phyloP scores from a whole-genome alignment of 1,284 basidiomycete genomes.

The Pseudomicrostroma phylloplanum region DNA sequence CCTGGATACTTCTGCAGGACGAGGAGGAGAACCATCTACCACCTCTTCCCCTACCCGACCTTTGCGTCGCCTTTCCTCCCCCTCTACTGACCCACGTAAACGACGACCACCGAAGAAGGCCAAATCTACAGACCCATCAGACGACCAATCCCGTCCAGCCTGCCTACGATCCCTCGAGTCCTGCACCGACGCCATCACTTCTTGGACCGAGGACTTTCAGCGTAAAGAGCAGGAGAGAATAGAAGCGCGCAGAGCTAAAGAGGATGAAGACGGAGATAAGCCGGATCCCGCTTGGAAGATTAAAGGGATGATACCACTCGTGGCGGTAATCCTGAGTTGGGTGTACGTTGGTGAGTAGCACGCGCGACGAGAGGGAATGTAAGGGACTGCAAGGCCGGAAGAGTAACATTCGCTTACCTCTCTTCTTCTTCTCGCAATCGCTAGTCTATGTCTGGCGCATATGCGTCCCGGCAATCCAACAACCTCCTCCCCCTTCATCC shows the following conservation, averaged over 20 bases:
- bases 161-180: not conserved
- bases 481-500: constrained; percentile 14
- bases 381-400: not conserved
- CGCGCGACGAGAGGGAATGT: not conserved
- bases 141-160: not conserved
- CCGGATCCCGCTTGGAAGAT: constrained; percentile 23
- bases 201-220: not conserved
- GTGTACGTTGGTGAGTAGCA: constrained; percentile 24
- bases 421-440: not conserved
- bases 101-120: too few species aligned
- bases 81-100: too few species aligned
- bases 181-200: not conserved
- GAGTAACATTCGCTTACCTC: not conserved
- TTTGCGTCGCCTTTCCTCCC: too few species aligned
- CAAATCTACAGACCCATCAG: too few species aligned
- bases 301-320: constrained; percentile 32
- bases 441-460: constrained; percentile 30
- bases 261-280: constrained; percentile 4
- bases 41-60: too few species aligned
- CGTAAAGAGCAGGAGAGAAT: not conserved
- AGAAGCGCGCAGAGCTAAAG: not conserved
- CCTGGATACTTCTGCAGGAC: too few species aligned
- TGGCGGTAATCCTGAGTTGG: constrained; percentile 34
- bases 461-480: constrained; percentile 27
- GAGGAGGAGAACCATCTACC: too few species aligned